phyloP scores from a whole-genome alignment of 2,329 filamentous ascomycete species.

The Colletotrichum euphorbiae region DNA sequence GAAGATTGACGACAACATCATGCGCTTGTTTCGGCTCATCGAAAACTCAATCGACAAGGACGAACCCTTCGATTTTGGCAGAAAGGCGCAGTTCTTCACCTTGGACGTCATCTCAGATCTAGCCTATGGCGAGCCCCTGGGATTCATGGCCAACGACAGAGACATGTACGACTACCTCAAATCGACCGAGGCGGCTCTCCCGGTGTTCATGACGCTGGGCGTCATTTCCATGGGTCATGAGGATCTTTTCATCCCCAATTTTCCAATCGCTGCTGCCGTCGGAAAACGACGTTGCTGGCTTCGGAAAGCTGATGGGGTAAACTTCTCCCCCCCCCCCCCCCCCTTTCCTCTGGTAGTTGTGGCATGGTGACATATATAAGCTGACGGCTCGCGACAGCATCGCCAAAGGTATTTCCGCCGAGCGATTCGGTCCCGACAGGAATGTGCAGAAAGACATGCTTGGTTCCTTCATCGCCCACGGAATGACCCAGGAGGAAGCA shows the following conservation, averaged over 20 bases:
- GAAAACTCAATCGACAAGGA: constrained; percentile 50
- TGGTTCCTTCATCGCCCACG: constrained; percentile 54
- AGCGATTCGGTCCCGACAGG: constrained; percentile 57
- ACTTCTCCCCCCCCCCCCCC: constrained; percentile 39
- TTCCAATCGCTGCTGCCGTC: constrained; percentile 55
- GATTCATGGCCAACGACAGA: constrained; percentile 57
- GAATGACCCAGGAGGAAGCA: constrained; percentile 51
- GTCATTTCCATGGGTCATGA: constrained; percentile 56
- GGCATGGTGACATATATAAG: constrained; percentile 43
- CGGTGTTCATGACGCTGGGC: constrained; percentile 56
- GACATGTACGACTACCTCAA: constrained; percentile 61
- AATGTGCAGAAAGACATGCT: constrained; percentile 65
- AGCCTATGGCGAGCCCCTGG: constrained; percentile 61
- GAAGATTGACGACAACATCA: constrained; percentile 60
- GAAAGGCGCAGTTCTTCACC: constrained; percentile 62
- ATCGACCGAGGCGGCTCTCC: constrained; percentile 55
- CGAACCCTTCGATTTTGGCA: constrained; percentile 60
- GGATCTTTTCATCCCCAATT: constrained; percentile 52
- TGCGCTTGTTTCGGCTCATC: constrained; percentile 58
- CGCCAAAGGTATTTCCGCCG: constrained; percentile 57
- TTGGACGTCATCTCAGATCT: constrained; percentile 65
- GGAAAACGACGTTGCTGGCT: constrained; percentile 50
- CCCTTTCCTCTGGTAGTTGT: constrained; percentile 40
- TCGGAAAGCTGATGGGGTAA: constrained; percentile 59
- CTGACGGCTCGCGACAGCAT: constrained; percentile 48